phyloP scores from a whole-genome alignment of 2,329 filamentous ascomycete genomes.

The Monosporascus sp. region DNA sequence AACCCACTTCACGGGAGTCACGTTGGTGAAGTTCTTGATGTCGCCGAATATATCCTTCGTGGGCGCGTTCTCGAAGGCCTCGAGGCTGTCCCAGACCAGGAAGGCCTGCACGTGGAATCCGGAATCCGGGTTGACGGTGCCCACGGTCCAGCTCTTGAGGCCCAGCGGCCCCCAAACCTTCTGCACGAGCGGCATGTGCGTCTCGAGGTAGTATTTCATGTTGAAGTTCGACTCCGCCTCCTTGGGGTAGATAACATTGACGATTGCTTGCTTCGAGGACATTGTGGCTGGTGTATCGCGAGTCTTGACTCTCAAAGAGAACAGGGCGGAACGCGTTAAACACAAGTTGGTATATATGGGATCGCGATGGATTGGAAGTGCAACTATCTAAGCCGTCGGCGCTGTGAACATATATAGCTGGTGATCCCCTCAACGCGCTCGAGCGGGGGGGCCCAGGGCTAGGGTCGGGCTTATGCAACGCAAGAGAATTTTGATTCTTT shows the following conservation, averaged over 20 bases:
- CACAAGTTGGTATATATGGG: too few species aligned
- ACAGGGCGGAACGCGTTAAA: too few species aligned
- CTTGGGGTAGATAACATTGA: slow-evolving; percentile 35
- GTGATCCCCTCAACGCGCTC: too few species aligned
- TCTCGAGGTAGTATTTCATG: slow-evolving; percentile 42
- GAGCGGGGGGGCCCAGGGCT: too few species aligned
- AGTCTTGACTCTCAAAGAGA: too few species aligned
- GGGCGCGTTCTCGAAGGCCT: slow-evolving; percentile 18
- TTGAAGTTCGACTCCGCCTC: slow-evolving; percentile 36
- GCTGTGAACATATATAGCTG: too few species aligned
- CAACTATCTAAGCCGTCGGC: too few species aligned
- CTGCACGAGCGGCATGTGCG: slow-evolving; percentile 40
- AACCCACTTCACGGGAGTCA: slow-evolving; percentile 7
- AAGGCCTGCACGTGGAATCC: slow-evolving; percentile 23
- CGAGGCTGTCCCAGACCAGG: slow-evolving; percentile 25
- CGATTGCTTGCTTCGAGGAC: slow-evolving; percentile 7
- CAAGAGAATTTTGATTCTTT: too few species aligned
- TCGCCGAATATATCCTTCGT: slow-evolving; percentile 22
- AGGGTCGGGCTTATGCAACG: too few species aligned
- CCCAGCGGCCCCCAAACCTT: slow-evolving; percentile 35
- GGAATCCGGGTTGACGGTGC: slow-evolving; percentile 16
- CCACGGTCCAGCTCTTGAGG: slow-evolving; percentile 31
- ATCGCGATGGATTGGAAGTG: too few species aligned
- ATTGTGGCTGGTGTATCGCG: not conserved
- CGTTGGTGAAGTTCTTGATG: slow-evolving; percentile 28